Percentiles rank a stretch among this genome's conserved stretches.
phyloP scores from a whole-genome alignment of 768 basidiomycete species.

The Chalciporus chontae region DNA sequence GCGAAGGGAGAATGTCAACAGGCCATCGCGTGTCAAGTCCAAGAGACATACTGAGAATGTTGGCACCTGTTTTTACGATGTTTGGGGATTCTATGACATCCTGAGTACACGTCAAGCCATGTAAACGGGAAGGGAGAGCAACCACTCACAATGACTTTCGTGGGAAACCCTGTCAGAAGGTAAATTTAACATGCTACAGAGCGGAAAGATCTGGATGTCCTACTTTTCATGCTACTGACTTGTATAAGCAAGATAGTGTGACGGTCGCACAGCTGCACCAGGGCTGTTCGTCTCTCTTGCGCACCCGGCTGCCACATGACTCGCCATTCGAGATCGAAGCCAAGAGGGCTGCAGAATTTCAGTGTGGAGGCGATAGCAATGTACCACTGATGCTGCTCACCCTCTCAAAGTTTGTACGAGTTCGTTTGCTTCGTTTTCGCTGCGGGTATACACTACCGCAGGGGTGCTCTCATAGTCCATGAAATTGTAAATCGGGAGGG shows the following conservation, averaged over 20 bases:
- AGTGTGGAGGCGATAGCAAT: neutral
- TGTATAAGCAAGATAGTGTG: constrained; percentile 45
- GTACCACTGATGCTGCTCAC: constrained; percentile 17
- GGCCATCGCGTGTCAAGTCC: neutral
- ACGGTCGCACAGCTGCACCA: constrained; percentile 45
- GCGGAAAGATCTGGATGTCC: constrained; percentile 1
- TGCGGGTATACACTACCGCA: constrained; percentile 36
- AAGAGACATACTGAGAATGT: constrained; percentile 41
- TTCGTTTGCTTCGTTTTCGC: constrained; percentile 41
- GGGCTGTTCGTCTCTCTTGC: constrained; percentile 36
- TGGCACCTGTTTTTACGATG: constrained; percentile 44
- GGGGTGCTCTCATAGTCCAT: constrained; percentile 30
- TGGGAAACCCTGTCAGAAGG: constrained; percentile 38
- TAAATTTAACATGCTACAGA: neutral
- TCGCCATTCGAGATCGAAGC: constrained; percentile 53
- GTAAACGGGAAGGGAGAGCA: neutral
- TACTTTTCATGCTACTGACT: constrained; percentile 46
- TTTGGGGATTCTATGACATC: constrained; percentile 41
- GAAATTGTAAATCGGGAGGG: constrained; percentile 37
- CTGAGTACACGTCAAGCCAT: constrained; percentile 22
- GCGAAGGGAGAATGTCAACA: neutral
- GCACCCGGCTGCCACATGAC: constrained; percentile 32
- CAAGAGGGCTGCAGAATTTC: constrained; percentile 36
- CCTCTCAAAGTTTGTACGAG: constrained; percentile 36
- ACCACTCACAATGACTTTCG: constrained; percentile 35